phyloP scores from a whole-genome alignment of 2,329 filamentous ascomycete genomes.

The Rhynchosporium secalis region DNA sequence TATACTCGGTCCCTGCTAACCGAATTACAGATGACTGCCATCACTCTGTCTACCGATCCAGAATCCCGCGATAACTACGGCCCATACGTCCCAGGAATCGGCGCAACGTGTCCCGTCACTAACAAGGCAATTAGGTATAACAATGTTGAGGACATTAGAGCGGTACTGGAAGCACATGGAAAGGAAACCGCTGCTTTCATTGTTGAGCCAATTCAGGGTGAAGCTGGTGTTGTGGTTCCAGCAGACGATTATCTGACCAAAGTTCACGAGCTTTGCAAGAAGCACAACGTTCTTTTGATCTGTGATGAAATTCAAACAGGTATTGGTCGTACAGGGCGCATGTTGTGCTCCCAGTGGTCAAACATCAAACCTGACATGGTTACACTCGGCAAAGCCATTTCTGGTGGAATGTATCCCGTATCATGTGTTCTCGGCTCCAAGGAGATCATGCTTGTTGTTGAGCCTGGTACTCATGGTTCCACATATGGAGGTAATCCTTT shows the following conservation, averaged over 20 bases:
- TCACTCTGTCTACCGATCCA: constrained; percentile 92
- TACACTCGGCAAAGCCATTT: constrained; percentile 94
- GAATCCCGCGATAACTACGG: constrained; percentile 95
- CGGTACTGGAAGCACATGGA: constrained; percentile 76
- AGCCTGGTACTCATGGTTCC: constrained; percentile 94
- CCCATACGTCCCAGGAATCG: constrained; percentile 88
- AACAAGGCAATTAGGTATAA: constrained; percentile 82
- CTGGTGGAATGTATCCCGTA: constrained; percentile 98
- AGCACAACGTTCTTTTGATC: constrained; percentile 94
- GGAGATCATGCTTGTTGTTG: constrained; percentile 92
- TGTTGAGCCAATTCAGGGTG: constrained; percentile 95
- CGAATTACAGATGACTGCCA: constrained; percentile 70
- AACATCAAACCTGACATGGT: constrained; percentile 95
- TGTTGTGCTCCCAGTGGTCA: constrained; percentile 93
- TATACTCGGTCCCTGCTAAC: constrained; percentile 9
- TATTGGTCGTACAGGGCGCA: constrained; percentile 89
- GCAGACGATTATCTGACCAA: constrained; percentile 82
- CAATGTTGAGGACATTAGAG: constrained; percentile 77
- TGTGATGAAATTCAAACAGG: constrained; percentile 99
- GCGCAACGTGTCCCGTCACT: constrained; percentile 73
- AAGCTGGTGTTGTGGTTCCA: constrained; percentile 94
- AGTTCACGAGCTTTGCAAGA: constrained; percentile 83
- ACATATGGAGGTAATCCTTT: constrained; percentile 98
- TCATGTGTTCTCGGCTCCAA: constrained; percentile 85
- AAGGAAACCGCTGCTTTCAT: constrained; percentile 88